Evolutionary conservation across 805 yeast genomes (phyloP), one percentile per base, ranked within the genome.

Genomic region (Teunomyces gatunensis): DNA sequence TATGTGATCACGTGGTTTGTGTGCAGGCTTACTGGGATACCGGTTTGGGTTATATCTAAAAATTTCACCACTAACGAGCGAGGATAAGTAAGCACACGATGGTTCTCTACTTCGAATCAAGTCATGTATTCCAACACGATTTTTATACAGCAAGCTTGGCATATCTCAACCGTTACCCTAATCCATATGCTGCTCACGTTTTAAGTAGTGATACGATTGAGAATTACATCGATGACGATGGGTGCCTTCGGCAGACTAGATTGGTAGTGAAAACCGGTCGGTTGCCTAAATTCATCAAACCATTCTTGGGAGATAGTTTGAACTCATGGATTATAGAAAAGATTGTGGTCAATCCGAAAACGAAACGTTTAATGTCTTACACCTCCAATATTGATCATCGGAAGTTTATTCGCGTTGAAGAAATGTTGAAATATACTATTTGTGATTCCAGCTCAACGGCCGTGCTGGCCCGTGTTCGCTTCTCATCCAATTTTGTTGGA

Each of bases 111-210:
- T 79, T 78, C 61, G 73, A 75, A 51, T 76, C 75, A 51, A 57
- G 68, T n/a, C 86, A 82, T 60, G 61, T 71, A n/a, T 87, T 75
- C 61, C 68, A 75, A 45, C 79, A 80, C 62, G 84, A 83, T 55
- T 90, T 90, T 58, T 74, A 75, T 43, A 85, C 92, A 0, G 89
- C 87, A 3, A 76, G 89, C 1, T 70, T 84, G 42, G 96, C 96
- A 0, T 84, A 85, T 61, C 84, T 88, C 67, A 72, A 71, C 54
- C 51, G 75, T 48, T 72, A 71, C 52, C 85, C 85, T 11, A 84
- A 84, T 63, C 98, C 98, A 2, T 90, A 77, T 62, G 84, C 97
- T 13, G 71, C 80, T 7, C 97, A 92, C 68, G 97, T 92, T 10
- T 71, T 84, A 30, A 85, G 96, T 6, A 83, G 82, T 23, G 98